A percentile compares a stretch with the other conserved stretches of the same genome.
Evolutionary conservation across 441 rosid genomes (phyloP).

Genomic region (Viola pubescens): DNA sequence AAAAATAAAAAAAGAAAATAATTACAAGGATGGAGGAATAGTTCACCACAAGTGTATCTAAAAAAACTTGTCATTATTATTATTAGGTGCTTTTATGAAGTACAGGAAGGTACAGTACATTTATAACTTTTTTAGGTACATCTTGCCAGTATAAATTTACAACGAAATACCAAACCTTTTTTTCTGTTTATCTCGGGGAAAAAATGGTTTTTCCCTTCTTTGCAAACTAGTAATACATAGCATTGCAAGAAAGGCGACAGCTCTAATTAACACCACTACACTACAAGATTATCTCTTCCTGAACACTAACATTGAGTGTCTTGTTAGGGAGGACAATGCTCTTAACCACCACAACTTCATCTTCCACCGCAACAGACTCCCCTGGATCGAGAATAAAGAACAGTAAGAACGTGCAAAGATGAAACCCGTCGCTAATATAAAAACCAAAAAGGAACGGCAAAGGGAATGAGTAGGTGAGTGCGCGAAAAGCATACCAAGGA

Average conservation of each 20-base stretch:
- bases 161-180: too few species aligned
- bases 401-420: constrained; percentile 6
- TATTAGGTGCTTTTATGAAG: too few species aligned
- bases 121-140: too few species aligned
- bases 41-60: too few species aligned
- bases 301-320: constrained; percentile 75
- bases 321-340: constrained; percentile 91
- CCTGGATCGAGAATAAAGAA: constrained; percentile 36
- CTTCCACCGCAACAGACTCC: constrained; percentile 79
- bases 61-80: too few species aligned
- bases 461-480: neutral
- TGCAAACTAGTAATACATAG: neutral
- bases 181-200: too few species aligned
- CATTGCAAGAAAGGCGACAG: neutral
- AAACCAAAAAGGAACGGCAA: neutral
- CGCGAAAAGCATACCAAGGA: constrained; percentile 53
- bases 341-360: constrained; percentile 75
- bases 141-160: too few species aligned
- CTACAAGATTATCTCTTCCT: constrained; percentile 77
- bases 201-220: too few species aligned
- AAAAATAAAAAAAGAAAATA: too few species aligned
- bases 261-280: neutral
- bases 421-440: neutral
- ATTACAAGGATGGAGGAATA: too few species aligned
- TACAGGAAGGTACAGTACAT: too few species aligned